Conservation (phyloP, 1,284 basidiomycete species). For the Sanghuangporus baumii region DNA sequence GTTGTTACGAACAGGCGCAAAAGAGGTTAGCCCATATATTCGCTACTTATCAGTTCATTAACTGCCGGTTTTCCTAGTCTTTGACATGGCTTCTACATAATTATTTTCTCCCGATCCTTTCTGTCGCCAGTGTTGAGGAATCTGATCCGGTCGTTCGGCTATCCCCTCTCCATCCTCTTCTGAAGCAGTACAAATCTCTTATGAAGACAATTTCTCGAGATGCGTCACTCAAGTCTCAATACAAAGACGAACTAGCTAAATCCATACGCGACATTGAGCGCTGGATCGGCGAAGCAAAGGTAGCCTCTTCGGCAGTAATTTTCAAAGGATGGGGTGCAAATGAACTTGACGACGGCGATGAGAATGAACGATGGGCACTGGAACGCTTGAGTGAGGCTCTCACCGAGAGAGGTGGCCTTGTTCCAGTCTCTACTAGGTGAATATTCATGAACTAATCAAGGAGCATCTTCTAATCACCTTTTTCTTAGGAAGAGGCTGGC, state of each 20-base stretch:
- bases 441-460: slow-evolving; percentile 4
- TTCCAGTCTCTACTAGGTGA: slow-evolving; percentile 79
- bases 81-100: slow-evolving; percentile 77
- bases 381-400: slow-evolving; percentile 63
- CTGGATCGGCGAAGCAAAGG: slow-evolving; percentile 69
- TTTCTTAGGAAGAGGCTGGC: slow-evolving; percentile 53
- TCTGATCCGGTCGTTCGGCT: slow-evolving; percentile 23
- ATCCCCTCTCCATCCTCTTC: slow-evolving; percentile 46
- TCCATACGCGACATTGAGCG: slow-evolving; percentile 55
- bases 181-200: slow-evolving; percentile 65
- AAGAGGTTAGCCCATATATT: slow-evolving; percentile 46
- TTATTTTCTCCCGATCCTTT: slow-evolving; percentile 73
- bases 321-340: slow-evolving; percentile 44
- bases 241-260: slow-evolving; percentile 43
- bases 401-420: slow-evolving; percentile 58
- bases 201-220: slow-evolving; percentile 59
- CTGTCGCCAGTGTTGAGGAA: slow-evolving; percentile 36
- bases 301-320: slow-evolving; percentile 43
- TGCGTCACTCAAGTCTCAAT: slow-evolving; percentile 47
- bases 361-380: slow-evolving; percentile 54
- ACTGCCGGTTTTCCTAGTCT: slow-evolving; percentile 39
- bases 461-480: not conserved
- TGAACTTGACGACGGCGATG: slow-evolving; percentile 27
- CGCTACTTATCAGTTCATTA: not conserved
- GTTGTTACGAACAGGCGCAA: slow-evolving; percentile 70